Evolutionary conservation across 371 early-diverging fungal genomes (phyloP), one percentile per base, ranked within the genome.

Genomic region (Cladochytrium tenue): DNA sequence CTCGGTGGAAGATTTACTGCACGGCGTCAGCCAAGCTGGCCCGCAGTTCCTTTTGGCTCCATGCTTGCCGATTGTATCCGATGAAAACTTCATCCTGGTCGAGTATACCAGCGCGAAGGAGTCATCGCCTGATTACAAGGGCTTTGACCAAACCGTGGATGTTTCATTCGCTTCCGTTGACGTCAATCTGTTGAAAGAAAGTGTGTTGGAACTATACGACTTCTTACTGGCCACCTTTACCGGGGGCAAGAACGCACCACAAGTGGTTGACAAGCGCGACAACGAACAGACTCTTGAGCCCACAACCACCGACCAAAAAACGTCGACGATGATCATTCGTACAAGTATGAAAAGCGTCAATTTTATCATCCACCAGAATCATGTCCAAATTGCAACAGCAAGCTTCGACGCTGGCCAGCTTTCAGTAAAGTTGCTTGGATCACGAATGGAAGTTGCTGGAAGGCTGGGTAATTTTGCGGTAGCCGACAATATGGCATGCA

Each of bases 211-310:
- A 0, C 75, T 94, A 5, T 91, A 95, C 72, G 92, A 93, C 71
- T 95, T 92, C 70, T 72, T 95, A 2, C 74, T 96, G 27, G 87
- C 87, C 30, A 96, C 96, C 0, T 97, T 97, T 75, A 88, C 90
- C 0, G 43, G 43, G 13, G 43, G 13, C 7, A 20, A 43, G 43
- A 43, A 20, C 7, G 43, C 43, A 20, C 4, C 75, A 72, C 51
- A 43, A 17, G 30, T 17, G 28, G 31, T 26, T 4, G 36, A 27
- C 23, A 30, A 30, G 15, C 64, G 55, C 20, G 34, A 60, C 36
- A 36, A 10, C 13, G 63, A 53, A 20, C 52, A 57, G 7, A 32
- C 53, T 2, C 62, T 32, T 17, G 51, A 55, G 1, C n/a, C 63
- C 51, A 7, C 30, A 31, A 20, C 57, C 7, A 32, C 62, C 13